Percentiles rank a stretch among this genome's conserved stretches.
Conservation (phyloP, 1,284 basidiomycete species). For the Porogramme epimiltina region DNA sequence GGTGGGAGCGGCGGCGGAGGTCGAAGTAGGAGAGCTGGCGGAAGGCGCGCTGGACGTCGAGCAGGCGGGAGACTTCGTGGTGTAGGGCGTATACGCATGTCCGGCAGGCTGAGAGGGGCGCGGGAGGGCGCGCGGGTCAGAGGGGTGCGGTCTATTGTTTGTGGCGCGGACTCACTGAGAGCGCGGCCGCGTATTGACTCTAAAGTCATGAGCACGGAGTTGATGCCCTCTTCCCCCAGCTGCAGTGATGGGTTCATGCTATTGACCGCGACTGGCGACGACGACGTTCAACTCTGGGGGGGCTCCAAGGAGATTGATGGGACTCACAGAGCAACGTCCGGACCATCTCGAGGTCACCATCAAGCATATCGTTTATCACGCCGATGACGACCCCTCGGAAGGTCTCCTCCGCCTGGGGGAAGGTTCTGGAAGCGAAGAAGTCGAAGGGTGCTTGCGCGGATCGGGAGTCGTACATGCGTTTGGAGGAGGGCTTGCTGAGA, state of each 20-base stretch:
- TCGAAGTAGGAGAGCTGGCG: slow-evolving; percentile 79
- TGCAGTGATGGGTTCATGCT: slow-evolving; percentile 72
- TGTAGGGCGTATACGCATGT: slow-evolving; percentile 77
- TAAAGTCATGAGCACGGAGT: slow-evolving; percentile 63
- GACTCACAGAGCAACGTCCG: slow-evolving; percentile 69
- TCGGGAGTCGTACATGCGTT: slow-evolving; percentile 69
- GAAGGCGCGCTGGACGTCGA: slow-evolving; percentile 80
- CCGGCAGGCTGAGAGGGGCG: slow-evolving; percentile 61
- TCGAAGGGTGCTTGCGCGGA: slow-evolving; percentile 49
- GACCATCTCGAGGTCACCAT: slow-evolving; percentile 83
- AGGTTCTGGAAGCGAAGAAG: slow-evolving; percentile 52
- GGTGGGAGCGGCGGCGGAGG: slow-evolving; percentile 72
- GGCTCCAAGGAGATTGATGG: not conserved
- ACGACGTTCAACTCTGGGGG: no score
- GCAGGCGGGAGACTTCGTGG: slow-evolving; percentile 68
- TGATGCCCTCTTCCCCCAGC: slow-evolving; percentile 72
- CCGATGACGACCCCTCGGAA: slow-evolving; percentile 73
- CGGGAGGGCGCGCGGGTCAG: not conserved
- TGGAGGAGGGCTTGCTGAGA: slow-evolving; percentile 70
- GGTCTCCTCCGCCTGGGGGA: slow-evolving; percentile 70
- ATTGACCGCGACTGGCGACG: slow-evolving; percentile 73
- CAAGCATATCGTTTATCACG: slow-evolving; percentile 80
- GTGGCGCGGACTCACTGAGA: slow-evolving; percentile 56
- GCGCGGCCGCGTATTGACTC: slow-evolving; percentile 67
- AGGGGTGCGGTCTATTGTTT: not conserved